Conservation (phyloP, 805 yeast species). For the Starmerella cellae region DNA sequence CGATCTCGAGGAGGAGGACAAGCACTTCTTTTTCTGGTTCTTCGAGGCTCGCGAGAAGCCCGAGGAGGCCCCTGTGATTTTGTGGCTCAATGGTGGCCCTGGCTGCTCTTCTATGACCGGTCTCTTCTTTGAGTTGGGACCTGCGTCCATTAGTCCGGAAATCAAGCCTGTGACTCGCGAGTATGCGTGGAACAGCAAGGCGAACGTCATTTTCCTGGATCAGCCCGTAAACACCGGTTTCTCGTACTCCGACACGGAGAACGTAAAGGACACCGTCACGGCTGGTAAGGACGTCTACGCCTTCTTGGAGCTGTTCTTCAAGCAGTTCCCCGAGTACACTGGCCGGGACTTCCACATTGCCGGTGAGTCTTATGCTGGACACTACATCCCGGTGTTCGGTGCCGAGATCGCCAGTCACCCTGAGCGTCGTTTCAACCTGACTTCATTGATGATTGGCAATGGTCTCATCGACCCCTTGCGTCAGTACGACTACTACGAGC, state of each 20-base stretch:
- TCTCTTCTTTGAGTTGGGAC: slow-evolving; percentile 74
- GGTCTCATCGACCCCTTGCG: slow-evolving; percentile 78
- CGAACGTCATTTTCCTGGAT: slow-evolving; percentile 73
- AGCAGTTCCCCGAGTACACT: slow-evolving; percentile 50
- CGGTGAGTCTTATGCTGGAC: slow-evolving; percentile 86
- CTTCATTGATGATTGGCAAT: slow-evolving; percentile 77
- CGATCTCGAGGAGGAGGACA: slow-evolving; percentile 67
- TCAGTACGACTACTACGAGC: slow-evolving; percentile 67
- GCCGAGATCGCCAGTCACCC: slow-evolving; percentile 57
- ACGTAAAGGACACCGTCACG: slow-evolving; percentile 58
- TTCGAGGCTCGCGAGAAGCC: slow-evolving; percentile 86
- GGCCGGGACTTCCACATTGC: slow-evolving; percentile 62
- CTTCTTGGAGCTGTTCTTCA: slow-evolving; percentile 64
- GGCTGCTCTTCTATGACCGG: slow-evolving; percentile 88
- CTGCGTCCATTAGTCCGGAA: slow-evolving; percentile 50
- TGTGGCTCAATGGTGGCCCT: slow-evolving; percentile 93
- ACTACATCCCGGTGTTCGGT: slow-evolving; percentile 83
- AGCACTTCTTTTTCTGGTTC: slow-evolving; percentile 75
- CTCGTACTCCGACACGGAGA: slow-evolving; percentile 42
- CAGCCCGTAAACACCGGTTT: slow-evolving; percentile 83
- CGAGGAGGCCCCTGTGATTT: slow-evolving; percentile 64
- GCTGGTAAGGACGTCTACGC: slow-evolving; percentile 78
- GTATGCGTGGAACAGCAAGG: slow-evolving; percentile 71
- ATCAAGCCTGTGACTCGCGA: slow-evolving; percentile 57
- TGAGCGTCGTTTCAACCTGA: slow-evolving; percentile 48